phyloP scores from a whole-genome alignment of 2,329 filamentous ascomycete species.

The Talaromyces sp. region DNA sequence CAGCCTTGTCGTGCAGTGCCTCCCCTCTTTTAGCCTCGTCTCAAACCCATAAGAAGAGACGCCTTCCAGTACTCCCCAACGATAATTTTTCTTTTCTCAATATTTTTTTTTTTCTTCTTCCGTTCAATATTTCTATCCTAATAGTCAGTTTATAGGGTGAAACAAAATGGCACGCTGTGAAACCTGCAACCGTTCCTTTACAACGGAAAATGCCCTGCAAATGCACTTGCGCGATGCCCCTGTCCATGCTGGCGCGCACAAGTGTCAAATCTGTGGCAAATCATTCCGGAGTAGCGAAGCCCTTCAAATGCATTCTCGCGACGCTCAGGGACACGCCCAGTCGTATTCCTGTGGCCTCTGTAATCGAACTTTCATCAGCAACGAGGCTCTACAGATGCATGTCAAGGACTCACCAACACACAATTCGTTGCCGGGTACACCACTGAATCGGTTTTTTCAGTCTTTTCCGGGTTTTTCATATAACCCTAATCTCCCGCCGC shows the following conservation, averaged over 20 bases:
- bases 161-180: not conserved
- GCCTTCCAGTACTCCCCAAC: too few relatives aligned
- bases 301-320: not conserved
- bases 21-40: not conserved
- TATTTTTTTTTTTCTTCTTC: not conserved
- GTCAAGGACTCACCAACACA: not conserved
- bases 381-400: not conserved
- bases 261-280: not conserved
- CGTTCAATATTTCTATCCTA: not conserved
- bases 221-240: not conserved
- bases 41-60: not conserved
- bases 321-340: not conserved
- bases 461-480: not conserved
- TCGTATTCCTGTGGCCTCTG: not conserved
- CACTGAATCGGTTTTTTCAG: not conserved
- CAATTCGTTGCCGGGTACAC: not conserved
- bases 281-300: not conserved
- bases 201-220: not conserved
- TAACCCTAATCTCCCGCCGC: not conserved
- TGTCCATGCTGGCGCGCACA: not conserved
- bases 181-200: not conserved
- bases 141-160: not conserved
- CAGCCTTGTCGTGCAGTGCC: not conserved
- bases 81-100: not conserved
- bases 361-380: not conserved